phyloP scores from a whole-genome alignment of 768 basidiomycete species.

The Exidia glandulosa region DNA sequence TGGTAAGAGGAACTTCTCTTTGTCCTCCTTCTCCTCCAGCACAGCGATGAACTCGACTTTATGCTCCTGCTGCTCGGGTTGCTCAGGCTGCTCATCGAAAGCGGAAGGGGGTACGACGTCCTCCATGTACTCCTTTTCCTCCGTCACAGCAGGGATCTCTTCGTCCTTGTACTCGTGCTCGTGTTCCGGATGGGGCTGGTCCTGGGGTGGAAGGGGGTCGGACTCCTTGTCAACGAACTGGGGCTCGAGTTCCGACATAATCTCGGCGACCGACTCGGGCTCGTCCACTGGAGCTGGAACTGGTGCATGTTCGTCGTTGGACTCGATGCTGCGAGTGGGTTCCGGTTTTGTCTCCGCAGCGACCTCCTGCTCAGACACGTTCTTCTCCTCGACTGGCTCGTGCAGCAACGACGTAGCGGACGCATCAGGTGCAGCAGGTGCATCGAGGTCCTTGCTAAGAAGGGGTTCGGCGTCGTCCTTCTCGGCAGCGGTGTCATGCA shows the following conservation, averaged over 20 bases:
- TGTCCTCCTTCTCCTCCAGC: background rate
- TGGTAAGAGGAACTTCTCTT: background rate
- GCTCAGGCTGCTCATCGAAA: background rate
- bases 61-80: background rate
- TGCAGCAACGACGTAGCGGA: background rate
- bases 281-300: no score
- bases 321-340: no score
- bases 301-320: no score
- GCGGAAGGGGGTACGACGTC: background rate
- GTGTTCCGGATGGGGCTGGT: no score
- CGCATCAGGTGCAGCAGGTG: background rate
- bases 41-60: background rate
- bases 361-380: background rate
- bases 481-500: slow-evolving; percentile 9
- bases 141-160: background rate
- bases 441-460: background rate
- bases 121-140: background rate
- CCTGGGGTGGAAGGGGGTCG: no score
- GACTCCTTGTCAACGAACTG: no score
- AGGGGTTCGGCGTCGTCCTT: background rate
- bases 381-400: background rate
- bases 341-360: no score
- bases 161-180: background rate
- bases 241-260: no score
- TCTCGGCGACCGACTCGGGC: no score